Percentiles rank a stretch among this genome's conserved stretches.
Conservation (phyloP, 495 filamentous ascomycete species). For the Wilcoxina mikolae region DNA sequence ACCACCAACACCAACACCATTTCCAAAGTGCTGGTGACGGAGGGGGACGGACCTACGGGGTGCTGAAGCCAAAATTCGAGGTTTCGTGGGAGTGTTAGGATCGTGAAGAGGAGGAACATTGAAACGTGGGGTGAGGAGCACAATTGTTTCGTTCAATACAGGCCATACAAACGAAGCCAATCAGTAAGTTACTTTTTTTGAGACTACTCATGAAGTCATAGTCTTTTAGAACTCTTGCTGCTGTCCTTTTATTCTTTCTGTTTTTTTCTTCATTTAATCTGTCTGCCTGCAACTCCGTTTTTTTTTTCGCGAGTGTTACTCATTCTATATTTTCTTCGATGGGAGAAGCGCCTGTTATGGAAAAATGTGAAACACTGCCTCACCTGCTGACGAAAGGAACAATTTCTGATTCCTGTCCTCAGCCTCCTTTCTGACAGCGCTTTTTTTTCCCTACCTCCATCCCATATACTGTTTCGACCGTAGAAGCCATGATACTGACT, state of each 20-base stretch:
- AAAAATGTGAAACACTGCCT: not conserved
- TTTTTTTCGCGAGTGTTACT: not conserved
- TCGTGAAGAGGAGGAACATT: not conserved
- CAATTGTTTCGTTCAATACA: not conserved
- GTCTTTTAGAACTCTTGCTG: not conserved
- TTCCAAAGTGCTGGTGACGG: not conserved
- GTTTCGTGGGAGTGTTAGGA: not conserved
- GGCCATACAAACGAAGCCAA: not conserved
- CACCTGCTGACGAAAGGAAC: not conserved
- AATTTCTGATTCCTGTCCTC: not conserved
- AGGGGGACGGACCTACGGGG: not conserved
- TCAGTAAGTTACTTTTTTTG: not conserved
- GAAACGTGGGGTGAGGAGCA: not conserved
- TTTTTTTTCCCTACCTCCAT: not conserved
- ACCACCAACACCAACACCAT: not conserved
- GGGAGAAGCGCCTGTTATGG: not conserved
- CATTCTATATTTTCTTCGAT: not conserved
- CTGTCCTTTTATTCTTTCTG: not conserved
- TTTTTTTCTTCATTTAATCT: not conserved
- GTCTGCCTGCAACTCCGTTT: not conserved
- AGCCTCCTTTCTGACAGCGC: conserved; percentile 2
- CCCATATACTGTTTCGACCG: not conserved
- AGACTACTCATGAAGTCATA: not conserved
- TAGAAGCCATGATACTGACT: conserved; percentile 7
- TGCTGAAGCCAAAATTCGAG: not conserved